Base-by-base conservation (phyloP, 345 rosid genomes). In the Luvunga scandens region DNA sequence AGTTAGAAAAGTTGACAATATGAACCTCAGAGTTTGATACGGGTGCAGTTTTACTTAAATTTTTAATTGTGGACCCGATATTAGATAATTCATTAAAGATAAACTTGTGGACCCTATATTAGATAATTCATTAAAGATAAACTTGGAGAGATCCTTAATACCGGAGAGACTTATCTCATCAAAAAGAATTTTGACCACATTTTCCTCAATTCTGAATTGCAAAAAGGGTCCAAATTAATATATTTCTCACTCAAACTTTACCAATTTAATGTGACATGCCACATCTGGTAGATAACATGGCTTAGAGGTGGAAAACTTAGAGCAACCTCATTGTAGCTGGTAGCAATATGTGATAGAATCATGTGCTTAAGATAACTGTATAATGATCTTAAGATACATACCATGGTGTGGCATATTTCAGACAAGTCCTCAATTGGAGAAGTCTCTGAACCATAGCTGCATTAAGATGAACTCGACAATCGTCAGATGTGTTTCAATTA, bases 381-480 rank as follows among this genome's bases (percentile, higher is more conserved):
- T 64, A 14, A 50, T 18, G 22, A 50, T 16, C 21, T 18, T 50
- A 50, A 50, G 10, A 50, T 57, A 85, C 92, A 86, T 79, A 90
- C 98, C 88, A 86, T 69, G 53, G 92, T 78, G 78, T 92, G 94
- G 80, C 98, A 94, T 78, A 94, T 89, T 75, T 91, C 97, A 36
- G 97, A 89, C 72, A 92, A 83, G 79, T 94, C 97, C 42, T 73
- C 89, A 9, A 94, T 74, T 0, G 97, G 97, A 45, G 92, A 89
- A 53, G 88, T 79, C 88, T 92, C 88, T 27, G 94, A 78, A 73
- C 98, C 97, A 82, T 94, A 94, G 75, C 98, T 94, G 88, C 85
- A 88, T 77, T 45, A 75, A 27, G 50, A 45, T 45, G 9, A 45
- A 45, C 50, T 3, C 50, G 36, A 73, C 63, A 78, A 64, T 73